Percentiles rank a stretch among this genome's conserved stretches.
Conservation (phyloP, 139 green algal genomes). For the Yamagishiella unicocca region DNA sequence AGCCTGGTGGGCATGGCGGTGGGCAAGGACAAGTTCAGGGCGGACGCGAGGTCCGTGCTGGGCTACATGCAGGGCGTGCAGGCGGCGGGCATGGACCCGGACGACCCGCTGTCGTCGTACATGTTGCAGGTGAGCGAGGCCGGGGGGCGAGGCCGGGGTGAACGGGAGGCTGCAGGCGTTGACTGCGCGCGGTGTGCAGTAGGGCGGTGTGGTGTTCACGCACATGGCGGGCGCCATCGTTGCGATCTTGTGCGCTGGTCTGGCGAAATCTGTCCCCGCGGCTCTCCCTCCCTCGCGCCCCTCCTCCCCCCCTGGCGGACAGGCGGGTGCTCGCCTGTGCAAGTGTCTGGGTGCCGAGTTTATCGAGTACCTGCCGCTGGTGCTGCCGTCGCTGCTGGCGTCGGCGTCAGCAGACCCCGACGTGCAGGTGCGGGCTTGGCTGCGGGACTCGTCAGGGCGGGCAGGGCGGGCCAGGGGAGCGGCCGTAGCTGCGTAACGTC, state of each 20-base stretch:
- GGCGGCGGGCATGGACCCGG: constrained; percentile 70
- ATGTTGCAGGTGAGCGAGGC: constrained; percentile 85
- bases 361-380: constrained; percentile 91
- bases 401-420: constrained; percentile 89
- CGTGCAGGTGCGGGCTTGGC: constrained; percentile 78
- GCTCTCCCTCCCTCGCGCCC: no score
- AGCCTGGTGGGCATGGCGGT: constrained; percentile 98
- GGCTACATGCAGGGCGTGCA: constrained; percentile 54
- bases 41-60: constrained; percentile 76
- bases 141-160: no score
- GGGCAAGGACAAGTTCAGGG: constrained; percentile 90
- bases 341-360: constrained; percentile 97
- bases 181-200: no score
- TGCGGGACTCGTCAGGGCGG: neutral
- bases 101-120: constrained; percentile 87
- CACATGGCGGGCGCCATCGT: no score
- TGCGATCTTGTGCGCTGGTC: no score
- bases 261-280: no score
- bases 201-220: no score
- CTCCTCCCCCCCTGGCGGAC: constrained; percentile 52
- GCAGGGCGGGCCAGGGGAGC: neutral
- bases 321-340: constrained; percentile 96
- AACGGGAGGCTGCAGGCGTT: no score
- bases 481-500: no score
- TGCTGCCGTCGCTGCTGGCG: constrained; percentile 95